These are phyloP conservation scores for Saturnispora kantuleensis DNA, from an alignment of 805 yeast species.

Conservation along the genomic window DNA sequence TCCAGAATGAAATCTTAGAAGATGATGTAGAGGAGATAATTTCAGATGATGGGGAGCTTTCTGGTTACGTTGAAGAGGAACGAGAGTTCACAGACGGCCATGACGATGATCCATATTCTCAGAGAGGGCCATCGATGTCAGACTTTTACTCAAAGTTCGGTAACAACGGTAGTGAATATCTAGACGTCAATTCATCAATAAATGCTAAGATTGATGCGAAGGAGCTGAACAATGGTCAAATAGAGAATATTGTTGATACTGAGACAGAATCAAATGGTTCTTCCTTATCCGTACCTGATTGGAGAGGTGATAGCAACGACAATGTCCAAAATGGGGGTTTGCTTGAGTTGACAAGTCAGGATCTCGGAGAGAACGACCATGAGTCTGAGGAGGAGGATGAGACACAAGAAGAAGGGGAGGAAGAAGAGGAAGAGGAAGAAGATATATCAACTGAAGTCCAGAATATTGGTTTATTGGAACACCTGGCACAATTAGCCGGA, in stretches of 20 bases:
- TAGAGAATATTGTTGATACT: background rate
- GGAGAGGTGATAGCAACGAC: too few species aligned
- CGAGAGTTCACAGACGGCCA: background rate
- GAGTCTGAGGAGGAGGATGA: background rate
- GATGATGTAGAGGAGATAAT: slow-evolving; percentile 10
- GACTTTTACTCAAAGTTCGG: background rate
- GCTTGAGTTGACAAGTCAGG: background rate
- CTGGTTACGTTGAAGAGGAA: slow-evolving; percentile 4
- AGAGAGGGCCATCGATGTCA: slow-evolving; percentile 5
- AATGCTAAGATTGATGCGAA: too few species aligned
- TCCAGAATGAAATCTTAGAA: slow-evolving; percentile 1
- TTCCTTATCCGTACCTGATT: background rate
- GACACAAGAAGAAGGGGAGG: too few species aligned
- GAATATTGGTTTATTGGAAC: slow-evolving; percentile 8
- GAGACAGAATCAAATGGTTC: background rate
- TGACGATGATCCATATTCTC: slow-evolving; percentile 5
- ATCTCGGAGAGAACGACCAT: slow-evolving; percentile 7
- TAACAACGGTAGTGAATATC: background rate
- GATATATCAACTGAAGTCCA: background rate
- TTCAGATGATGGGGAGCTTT: slow-evolving; percentile 12
- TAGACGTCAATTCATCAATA: background rate
- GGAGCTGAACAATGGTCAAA: too few species aligned
- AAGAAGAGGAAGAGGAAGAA: background rate
- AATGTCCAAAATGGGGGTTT: too few species aligned
- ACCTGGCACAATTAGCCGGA: slow-evolving; percentile 5